Base-by-base conservation (phyloP, 257 asterid genomes). In the Nicotiana undulata region DNA sequence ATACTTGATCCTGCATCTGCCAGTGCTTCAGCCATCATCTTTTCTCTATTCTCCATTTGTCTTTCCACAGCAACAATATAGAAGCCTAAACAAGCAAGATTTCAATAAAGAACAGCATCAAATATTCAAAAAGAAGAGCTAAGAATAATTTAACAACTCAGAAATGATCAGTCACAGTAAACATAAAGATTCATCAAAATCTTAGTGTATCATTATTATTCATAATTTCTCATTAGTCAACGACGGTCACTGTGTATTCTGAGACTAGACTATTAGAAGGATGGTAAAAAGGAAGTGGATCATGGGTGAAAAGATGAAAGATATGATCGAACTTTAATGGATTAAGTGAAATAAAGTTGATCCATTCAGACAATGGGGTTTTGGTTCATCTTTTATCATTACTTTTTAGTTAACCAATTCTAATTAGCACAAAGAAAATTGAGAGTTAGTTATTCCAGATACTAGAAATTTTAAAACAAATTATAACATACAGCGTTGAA, bases 11-110 rank as follows among this genome's bases (percentile, higher is more conserved):
- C 93, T 26, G 88, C 92, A 81, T 88, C 94, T 77, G 85, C 87
- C 87, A 90, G 74, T 24, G 91, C 80, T 84, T 85, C 91, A 16
- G 93, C 92, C 91, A 90, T 88, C 93, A 82, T 87, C 83, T 86
- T 92, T 75, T 83, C 93, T 88, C 97, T 86, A 84, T 95, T 93
- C 84, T 93, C 90, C 75, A 83, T 44, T 88, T 95, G 98, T 63
- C 98, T 89, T 77, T 95, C 98, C 49, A 88, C 98, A 29, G 89
- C 90, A 55, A 93, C 99, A 97, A 95, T 93, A 83, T 95, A 95
- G 34, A 95, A 81, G 64, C 97, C 98, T 91, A 87, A 13, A 81
- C 65, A 83, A 82, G 9, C 18, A 78, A 31, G 81, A 31, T 20
- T 13, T 20, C 20, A n/a, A 63, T 63, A 5, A 8, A 8, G 24